Percentiles rank a stretch among this genome's conserved stretches.
Evolutionary conservation across 2,329 filamentous ascomycete genomes (phyloP).

Genomic region (Emmonsia crescens): DNA sequence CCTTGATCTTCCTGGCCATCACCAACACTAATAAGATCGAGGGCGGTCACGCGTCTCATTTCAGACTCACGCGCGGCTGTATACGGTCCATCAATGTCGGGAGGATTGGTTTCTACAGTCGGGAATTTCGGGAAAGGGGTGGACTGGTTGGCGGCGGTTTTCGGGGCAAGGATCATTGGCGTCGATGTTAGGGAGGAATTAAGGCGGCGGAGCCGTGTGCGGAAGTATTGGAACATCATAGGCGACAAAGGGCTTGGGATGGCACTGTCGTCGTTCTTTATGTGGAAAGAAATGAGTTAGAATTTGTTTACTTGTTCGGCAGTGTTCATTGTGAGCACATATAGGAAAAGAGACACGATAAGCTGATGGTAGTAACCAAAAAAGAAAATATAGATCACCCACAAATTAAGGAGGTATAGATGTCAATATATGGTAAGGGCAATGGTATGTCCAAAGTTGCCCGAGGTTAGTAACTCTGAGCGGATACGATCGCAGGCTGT

Average conservation of each 20-base stretch:
- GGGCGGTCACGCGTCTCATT: neutral
- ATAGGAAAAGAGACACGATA: neutral
- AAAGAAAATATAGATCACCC: constrained; percentile 1
- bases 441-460: neutral
- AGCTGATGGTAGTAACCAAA: constrained; percentile 17
- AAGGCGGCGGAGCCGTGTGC: constrained; percentile 18
- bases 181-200: constrained; percentile 1
- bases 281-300: neutral
- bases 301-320: neutral
- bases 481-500: constrained; percentile 35
- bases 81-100: neutral
- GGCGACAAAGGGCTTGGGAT: neutral
- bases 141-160: neutral
- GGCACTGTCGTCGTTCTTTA: neutral
- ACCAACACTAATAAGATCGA: neutral
- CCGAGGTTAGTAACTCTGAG: constrained; percentile 32
- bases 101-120: neutral
- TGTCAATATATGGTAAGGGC: constrained; percentile 2
- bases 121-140: neutral
- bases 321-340: neutral
- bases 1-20: neutral
- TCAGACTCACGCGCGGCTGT: neutral
- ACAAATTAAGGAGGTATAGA: constrained; percentile 2
- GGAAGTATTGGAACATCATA: constrained; percentile 30
- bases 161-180: neutral